Conservation (phyloP, 495 filamentous ascomycete species). For the Chaetomium fimeti region DNA sequence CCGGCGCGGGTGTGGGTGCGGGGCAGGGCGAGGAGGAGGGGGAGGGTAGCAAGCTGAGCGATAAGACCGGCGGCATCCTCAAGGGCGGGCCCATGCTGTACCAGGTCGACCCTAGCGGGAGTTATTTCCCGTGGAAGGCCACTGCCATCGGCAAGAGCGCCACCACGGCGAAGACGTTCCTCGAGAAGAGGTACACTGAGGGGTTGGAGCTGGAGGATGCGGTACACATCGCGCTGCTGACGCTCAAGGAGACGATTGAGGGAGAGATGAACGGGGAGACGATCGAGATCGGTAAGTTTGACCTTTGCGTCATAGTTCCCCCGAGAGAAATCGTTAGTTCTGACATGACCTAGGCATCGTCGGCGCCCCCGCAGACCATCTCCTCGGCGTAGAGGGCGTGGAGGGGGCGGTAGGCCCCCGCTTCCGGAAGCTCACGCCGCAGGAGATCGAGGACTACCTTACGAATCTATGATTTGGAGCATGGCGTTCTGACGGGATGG, state of each 20-base stretch:
- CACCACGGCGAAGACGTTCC: slow-evolving; percentile 94
- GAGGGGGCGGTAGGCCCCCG: slow-evolving; percentile 85
- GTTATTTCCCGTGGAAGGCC: slow-evolving; percentile 99
- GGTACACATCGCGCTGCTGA: slow-evolving; percentile 96
- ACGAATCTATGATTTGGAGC: slow-evolving; percentile 73
- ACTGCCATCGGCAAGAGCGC: slow-evolving; percentile 99
- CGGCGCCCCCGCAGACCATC: slow-evolving; percentile 85
- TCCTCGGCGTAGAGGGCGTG: slow-evolving; percentile 90
- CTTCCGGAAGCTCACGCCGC: slow-evolving; percentile 92
- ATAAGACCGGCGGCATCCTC: slow-evolving; percentile 89
- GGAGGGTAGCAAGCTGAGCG: slow-evolving; percentile 65
- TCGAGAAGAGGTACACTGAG: slow-evolving; percentile 98
- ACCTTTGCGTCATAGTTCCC: not conserved
- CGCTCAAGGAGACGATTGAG: slow-evolving; percentile 98
- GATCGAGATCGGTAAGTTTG: slow-evolving; percentile 85
- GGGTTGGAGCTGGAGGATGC: slow-evolving; percentile 97
- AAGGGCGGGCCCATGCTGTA: slow-evolving; percentile 97
- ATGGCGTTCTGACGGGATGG: slow-evolving; percentile 23
- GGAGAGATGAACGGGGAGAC: slow-evolving; percentile 99
- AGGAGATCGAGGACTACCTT: slow-evolving; percentile 98
- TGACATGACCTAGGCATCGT: slow-evolving; percentile 68
- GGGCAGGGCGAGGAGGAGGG: slow-evolving; percentile 47
- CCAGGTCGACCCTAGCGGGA: slow-evolving; percentile 95
- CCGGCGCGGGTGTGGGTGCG: slow-evolving; percentile 43
- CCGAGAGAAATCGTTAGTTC: not conserved